Evolutionary conservation across 768 basidiomycete species (phyloP).

Genomic region (Filobasidium wieringae): DNA sequence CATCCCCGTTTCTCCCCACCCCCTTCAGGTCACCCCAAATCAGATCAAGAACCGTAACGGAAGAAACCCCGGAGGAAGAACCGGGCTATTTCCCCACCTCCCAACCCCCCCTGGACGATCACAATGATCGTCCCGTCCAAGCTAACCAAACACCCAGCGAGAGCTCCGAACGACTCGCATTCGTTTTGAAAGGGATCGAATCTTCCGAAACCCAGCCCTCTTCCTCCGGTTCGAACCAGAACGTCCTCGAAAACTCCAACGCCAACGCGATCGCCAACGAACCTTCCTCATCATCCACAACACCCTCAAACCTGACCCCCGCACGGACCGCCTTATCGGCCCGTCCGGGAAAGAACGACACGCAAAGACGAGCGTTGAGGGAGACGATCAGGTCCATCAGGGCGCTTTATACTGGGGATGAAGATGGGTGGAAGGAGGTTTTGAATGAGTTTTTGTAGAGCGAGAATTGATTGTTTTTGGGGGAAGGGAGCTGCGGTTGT

Average conservation of each 20-base stretch:
- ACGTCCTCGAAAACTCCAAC: not conserved
- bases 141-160: too few relatives aligned
- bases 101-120: not conserved
- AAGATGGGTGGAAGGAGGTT: not conserved
- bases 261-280: not conserved
- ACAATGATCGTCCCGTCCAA: not conserved
- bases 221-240: too few relatives aligned
- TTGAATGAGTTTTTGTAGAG: not conserved
- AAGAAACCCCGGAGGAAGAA: not conserved
- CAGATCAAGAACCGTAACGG: not conserved
- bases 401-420: not conserved
- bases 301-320: not conserved
- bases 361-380: not conserved
- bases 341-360: not conserved
- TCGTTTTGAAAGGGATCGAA: too few relatives aligned
- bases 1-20: not conserved
- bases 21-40: not conserved
- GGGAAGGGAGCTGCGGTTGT: too few relatives aligned
- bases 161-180: too few relatives aligned
- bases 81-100: not conserved
- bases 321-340: too few relatives aligned
- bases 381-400: not conserved
- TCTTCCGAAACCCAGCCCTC: too few relatives aligned
- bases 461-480: too few relatives aligned
- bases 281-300: too few relatives aligned